Evolutionary conservation across 495 filamentous ascomycete species (phyloP), one percentile per base, ranked within the genome.

Genomic region (Penicillium psychrofluorescens): DNA sequence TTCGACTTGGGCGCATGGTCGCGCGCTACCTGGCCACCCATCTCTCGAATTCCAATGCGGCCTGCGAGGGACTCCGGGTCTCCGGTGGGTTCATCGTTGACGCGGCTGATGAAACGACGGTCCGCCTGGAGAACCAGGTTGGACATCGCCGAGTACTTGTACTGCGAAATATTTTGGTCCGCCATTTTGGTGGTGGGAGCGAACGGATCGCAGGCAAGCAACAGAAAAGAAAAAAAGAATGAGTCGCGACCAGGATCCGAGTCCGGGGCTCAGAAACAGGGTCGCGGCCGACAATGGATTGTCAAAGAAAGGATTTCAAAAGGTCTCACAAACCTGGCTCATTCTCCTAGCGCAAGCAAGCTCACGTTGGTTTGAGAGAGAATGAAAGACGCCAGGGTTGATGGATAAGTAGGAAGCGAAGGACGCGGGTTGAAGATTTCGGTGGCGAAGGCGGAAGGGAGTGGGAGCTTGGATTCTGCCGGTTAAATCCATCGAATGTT

Each of bases 41-140:
- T 99, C 54, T 97, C 90, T 51, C 81, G 78, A 51, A 96, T 90
- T 45, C 84, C 85, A 62, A 99, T 83, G 48, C 90, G 86, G 28
- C 92, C 91, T 31, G 92, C 92, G 36, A 99, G 79, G 41, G 92
- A 97, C 68, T 99, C 92, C 40, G 92, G 92, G 62, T 99, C 94
- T 55, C 92, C 92, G 31, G 94, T 96, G 45, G 86, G 83, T 67
- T 99, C 92, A 70, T 99, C 92, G 51, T 83, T 87, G 51, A 86
- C 80, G 55, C 90, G 83, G 43, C 88, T 90, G 54, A 91, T 83
- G 63, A 99, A 97, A 61, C 94, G 84, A 68, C 88, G 84, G 74
- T 99, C 92, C 72, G 89, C 90, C 84, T 96, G 91, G 79, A 96
- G 88, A 63, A 99, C 92, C 88, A 99, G 82, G 81, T 99, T 99